These are phyloP conservation scores for Limnanthes douglasii DNA, from an alignment of 345 rosid genomes.

Conservation along the genomic window DNA sequence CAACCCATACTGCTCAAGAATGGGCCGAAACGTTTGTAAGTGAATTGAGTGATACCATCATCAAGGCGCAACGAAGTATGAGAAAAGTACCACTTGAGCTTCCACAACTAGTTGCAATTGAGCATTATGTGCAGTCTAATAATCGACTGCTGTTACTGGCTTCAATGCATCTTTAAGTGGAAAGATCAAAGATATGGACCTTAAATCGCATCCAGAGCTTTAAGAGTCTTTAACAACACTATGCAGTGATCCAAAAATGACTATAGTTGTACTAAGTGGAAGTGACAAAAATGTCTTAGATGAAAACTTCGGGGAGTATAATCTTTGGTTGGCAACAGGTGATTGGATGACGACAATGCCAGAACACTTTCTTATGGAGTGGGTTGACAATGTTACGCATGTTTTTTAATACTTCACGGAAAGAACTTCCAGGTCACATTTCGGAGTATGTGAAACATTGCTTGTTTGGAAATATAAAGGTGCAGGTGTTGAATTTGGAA, in stretches of 20 bases:
- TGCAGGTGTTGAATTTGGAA: conserved; percentile 83
- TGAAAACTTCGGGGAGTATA: too few relatives aligned
- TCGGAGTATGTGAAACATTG: conserved; percentile 65
- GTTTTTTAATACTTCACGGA: conserved; percentile 67
- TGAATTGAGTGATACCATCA: conserved; percentile 63
- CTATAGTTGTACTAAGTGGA: conserved; percentile 65
- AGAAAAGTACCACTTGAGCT: conserved; percentile 57
- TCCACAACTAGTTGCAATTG: conserved; percentile 37
- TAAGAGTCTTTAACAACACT: conserved; percentile 35
- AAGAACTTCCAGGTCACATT: too few relatives aligned
- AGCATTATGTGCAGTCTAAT: conserved; percentile 29
- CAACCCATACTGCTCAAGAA: conserved; percentile 61
- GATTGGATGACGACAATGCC: too few relatives aligned
- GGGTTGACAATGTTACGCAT: conserved; percentile 83
- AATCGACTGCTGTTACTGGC: conserved; percentile 67
- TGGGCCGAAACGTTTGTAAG: conserved; percentile 91
- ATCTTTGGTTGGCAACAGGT: too few relatives aligned
- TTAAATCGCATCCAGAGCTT: conserved; percentile 55
- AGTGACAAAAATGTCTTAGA: too few relatives aligned
- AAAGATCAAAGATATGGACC: conserved; percentile 71
- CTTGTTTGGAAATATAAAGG: conserved; percentile 80
- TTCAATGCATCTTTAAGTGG: conserved; percentile 68
- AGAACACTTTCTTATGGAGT: conserved; percentile 68
- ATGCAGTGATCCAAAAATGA: conserved; percentile 41
- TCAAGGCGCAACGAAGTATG: conserved; percentile 65